Evolutionary conservation across 208 protist species (phyloP).

Genomic region (Herpetomonas tarakana): DNA sequence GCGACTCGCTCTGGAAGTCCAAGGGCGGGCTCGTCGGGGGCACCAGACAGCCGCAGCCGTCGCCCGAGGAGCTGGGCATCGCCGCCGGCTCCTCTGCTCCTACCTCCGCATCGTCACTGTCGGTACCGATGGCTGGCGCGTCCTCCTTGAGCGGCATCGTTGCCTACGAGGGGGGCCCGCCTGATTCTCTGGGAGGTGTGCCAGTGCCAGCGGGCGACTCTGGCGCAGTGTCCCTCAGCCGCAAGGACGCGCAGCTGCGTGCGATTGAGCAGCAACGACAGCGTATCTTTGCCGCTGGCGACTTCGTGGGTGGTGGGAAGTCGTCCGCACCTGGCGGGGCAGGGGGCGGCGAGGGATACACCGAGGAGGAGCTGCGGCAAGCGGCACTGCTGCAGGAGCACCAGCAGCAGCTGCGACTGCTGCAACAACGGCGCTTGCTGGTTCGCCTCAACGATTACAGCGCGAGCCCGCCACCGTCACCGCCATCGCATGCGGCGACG

Average conservation of each 20-base stretch:
- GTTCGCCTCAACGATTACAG: constrained; percentile 18
- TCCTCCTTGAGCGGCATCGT: neutral
- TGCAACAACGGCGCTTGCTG: constrained; percentile 17
- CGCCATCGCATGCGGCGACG: neutral
- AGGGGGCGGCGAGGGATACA: neutral
- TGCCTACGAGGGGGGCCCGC: too few species aligned
- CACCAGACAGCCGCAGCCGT: neutral
- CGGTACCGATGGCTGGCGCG: too few species aligned
- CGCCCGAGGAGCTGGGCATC: neutral
- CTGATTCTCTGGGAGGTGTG: neutral
- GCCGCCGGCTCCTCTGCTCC: too few species aligned
- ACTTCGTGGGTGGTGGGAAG: too few species aligned
- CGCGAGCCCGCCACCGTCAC: neutral
- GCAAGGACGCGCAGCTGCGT: neutral
- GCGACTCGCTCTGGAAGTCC: neutral
- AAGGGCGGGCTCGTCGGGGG: too few species aligned
- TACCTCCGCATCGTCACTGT: too few species aligned
- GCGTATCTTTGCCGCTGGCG: neutral
- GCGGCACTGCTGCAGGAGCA: constrained; percentile 12
- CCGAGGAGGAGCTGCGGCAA: constrained; percentile 2
- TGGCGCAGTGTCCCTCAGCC: neutral
- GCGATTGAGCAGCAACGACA: neutral
- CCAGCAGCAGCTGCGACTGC: constrained; percentile 7
- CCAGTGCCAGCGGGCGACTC: neutral
- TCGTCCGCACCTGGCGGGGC: too few species aligned